Base-by-base conservation (phyloP, 225 moss, liverwort and hornwort genomes). In the Physcomitrium patens region DNA sequence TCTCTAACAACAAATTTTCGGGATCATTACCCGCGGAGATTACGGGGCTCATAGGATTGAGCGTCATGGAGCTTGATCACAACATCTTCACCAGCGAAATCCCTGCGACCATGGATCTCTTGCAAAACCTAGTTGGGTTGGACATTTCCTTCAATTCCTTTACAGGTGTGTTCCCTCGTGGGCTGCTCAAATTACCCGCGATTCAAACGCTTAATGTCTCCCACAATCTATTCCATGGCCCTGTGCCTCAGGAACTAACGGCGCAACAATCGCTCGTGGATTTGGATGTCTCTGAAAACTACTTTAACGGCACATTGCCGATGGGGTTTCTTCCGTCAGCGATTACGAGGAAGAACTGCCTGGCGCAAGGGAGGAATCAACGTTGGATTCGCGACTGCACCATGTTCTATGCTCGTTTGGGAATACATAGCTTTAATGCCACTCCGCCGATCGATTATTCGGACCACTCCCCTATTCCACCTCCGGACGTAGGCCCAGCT, bases 121-220 rank as follows among this genome's bases (percentile, higher is more conserved):
- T 93, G 70, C 83, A 62, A 41, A 85, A 72, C 67, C 56, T 93
- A 42, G 53, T 80, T 57, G 74, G 17, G 42, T 64, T 93, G 48
- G 84, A 91, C 65, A 60, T 91, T 10, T 87, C 93, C 2, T 56
- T 31, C 23, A 93, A 93, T 61, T 31, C 23, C 5, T 84, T 93
- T 22, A 80, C 53, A 64, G 91, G 89, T 20, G 13, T 65, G 15
- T 75, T 80, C 22, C 49, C 75, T 15, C 18, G 28, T 10, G 85
- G 80, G 72, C 50, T 93, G 46, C 82, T 84, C 57, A 63, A 72
- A 17, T 41, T 87, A 64, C 75, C 73, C 18, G 4, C 61, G 74
- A 52, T 89, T 70, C 85, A 84, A 71, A 52, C 27, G 16, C 60
- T 91, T 56, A 89, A 96, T 63, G 83, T 91, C 31, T 88, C 90